A percentile compares a stretch with the other conserved stretches of the same genome.
Conservation (phyloP, 2,329 filamentous ascomycete genomes). For the Stenocarpella maydis region DNA sequence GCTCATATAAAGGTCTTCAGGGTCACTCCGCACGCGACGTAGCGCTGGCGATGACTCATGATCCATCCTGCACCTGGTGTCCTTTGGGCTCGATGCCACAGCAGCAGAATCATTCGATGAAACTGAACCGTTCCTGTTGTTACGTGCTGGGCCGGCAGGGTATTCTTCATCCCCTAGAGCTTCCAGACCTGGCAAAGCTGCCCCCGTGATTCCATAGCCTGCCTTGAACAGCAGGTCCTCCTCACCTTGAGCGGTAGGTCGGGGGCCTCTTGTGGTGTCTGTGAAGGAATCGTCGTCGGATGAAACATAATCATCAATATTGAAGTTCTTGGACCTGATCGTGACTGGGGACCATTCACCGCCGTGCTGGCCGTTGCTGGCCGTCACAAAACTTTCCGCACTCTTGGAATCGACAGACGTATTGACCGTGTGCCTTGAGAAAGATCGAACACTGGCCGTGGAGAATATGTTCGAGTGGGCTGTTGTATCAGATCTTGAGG, state of each 20-base stretch:
- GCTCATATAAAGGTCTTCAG: not conserved
- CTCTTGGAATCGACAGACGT: constrained; percentile 53
- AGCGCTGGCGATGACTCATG: not conserved
- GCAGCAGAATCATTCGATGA: constrained; percentile 22
- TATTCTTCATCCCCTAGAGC: constrained; percentile 34
- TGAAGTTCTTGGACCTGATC: constrained; percentile 40
- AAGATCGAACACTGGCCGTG: constrained; percentile 42
- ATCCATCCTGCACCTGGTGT: not conserved
- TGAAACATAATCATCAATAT: constrained; percentile 51
- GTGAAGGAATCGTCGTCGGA: constrained; percentile 49
- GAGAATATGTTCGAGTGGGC: constrained; percentile 50
- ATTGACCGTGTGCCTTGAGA: constrained; percentile 53
- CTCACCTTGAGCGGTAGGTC: constrained; percentile 44
- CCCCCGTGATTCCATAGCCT: constrained; percentile 46
- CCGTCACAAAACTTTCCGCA: constrained; percentile 33
- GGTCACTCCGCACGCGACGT: constrained; percentile 5
- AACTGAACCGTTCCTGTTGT: not conserved
- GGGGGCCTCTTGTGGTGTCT: constrained; percentile 11
- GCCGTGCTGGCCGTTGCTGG: constrained; percentile 32
- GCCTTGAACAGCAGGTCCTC: constrained; percentile 49
- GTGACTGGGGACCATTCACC: constrained; percentile 30
- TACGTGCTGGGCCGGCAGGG: not conserved
- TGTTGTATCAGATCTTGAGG: constrained; percentile 51
- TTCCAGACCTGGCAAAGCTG: constrained; percentile 47
- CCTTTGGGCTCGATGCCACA: constrained; percentile 14